Evolutionary conservation across 139 green algal genomes (phyloP), one percentile per base, ranked within the genome.

Genomic region (Penium margaritaceum): DNA sequence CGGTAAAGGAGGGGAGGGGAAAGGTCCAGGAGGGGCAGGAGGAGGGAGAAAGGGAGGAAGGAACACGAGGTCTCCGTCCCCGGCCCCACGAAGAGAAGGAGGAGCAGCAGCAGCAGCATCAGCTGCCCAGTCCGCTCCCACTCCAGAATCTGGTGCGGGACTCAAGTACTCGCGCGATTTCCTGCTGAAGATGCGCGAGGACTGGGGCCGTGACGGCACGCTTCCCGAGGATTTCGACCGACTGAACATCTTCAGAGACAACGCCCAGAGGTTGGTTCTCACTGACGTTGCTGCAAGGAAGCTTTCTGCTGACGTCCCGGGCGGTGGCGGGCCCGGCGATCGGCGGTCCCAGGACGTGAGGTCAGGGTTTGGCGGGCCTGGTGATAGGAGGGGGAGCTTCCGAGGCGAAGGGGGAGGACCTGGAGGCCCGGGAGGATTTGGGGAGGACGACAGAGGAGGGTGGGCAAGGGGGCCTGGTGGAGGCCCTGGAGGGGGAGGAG

Each of bases 81-180:
- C n/a, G n/a, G n/a, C n/a, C 62, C 19, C 62, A 63, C 19, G 64
- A 15, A 64, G n/a, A 30, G 35, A 64, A 1, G 9, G n/a, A 29
- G 12, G 3, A 36, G 3, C 43, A 70, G 1, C 44, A 36, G 21
- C 64, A 72, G 64, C 44, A 38, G 64, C 41, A 63, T 12, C 9
- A 15, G 3, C 63, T 19, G 27, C 5, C 12, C 14, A 27, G 35
- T 15, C n/a, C 27, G 29, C 24, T 43, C 5, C 30, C 15, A 46
- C 17, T 39, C n/a, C n/a, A n/a, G 24, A 70, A 2, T 6, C 39
- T 27, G 64, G 33, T n/a, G 29, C 21, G 30, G 39, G 64, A 6
- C 15, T 9, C 36, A 70, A 72, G 36, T 81, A 81, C 35, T 57
- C 66, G 24, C 60, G 74, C 5, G 74, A 81, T 24, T 81, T 78